A percentile compares a stretch with the other conserved stretches of the same genome.
phyloP scores from a whole-genome alignment of 2,329 filamentous ascomycete genomes.

The Colletotrichum costaricense region DNA sequence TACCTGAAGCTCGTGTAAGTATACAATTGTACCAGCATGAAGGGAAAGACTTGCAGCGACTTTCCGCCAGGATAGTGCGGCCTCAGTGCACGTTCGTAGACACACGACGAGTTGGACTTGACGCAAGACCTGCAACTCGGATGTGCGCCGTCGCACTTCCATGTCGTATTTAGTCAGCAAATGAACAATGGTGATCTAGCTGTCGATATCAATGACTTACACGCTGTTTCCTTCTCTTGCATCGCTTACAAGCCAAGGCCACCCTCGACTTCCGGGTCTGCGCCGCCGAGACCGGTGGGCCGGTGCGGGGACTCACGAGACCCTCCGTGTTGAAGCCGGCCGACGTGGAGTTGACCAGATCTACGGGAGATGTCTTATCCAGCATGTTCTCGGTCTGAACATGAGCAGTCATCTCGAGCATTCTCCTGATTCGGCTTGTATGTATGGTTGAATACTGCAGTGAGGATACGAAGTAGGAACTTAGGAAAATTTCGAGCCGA shows the following conservation, averaged over 20 bases:
- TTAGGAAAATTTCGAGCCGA: slow-evolving; percentile 27
- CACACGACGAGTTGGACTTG: slow-evolving; percentile 36
- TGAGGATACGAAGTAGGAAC: not conserved
- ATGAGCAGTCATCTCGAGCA: not conserved
- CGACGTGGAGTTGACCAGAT: not conserved
- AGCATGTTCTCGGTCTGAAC: slow-evolving; percentile 16
- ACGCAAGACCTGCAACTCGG: slow-evolving; percentile 41
- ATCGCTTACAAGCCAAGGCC: slow-evolving; percentile 41
- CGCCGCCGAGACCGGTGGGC: not conserved
- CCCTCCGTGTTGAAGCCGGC: slow-evolving; percentile 18
- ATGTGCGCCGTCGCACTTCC: slow-evolving; percentile 41
- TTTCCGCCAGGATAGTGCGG: slow-evolving; percentile 44
- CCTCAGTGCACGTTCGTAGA: slow-evolving; percentile 41
- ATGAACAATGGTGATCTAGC: no score
- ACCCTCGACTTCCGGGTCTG: slow-evolving; percentile 38
- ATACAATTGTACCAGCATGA: not conserved
- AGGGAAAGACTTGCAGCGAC: slow-evolving; percentile 35
- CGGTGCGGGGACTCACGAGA: slow-evolving; percentile 28
- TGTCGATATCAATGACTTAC: slow-evolving; percentile 11
- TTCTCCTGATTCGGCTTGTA: not conserved
- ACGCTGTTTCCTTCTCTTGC: slow-evolving; percentile 42
- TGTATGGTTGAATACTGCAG: not conserved
- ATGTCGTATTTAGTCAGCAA: not conserved
- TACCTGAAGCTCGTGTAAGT: slow-evolving; percentile 34
- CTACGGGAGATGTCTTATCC: not conserved